Conservation (phyloP, 1,284 basidiomycete genomes). For the Moesziomyces parantarcticus region DNA sequence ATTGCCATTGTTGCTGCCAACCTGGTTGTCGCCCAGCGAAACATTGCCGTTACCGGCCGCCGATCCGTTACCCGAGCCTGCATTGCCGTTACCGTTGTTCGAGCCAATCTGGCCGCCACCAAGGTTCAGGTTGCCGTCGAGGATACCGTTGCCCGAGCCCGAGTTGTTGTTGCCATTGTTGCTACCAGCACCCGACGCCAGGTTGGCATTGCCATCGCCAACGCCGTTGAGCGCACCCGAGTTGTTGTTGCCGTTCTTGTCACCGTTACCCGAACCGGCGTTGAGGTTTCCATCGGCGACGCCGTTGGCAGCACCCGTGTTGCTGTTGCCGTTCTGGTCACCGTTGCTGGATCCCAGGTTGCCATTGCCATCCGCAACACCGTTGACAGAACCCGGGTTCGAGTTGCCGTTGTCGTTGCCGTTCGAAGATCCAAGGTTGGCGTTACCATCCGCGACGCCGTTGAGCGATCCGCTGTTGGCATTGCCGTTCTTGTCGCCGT, state of each 20-base stretch:
- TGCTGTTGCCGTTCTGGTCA: slow-evolving; percentile 17
- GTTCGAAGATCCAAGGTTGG: slow-evolving; percentile 15
- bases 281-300: slow-evolving; percentile 16
- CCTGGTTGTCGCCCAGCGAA: slow-evolving; percentile 9
- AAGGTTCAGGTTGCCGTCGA: slow-evolving; percentile 14
- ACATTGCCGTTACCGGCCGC: slow-evolving; percentile 12
- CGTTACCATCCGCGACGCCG: slow-evolving; percentile 12
- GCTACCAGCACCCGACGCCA: slow-evolving; percentile 6
- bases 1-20: slow-evolving; percentile 20
- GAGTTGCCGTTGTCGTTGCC: slow-evolving; percentile 27
- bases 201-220: slow-evolving; percentile 23
- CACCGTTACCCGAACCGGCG: slow-evolving; percentile 14
- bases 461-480: slow-evolving; percentile 21
- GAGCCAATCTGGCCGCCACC: slow-evolving; percentile 11
- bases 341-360: slow-evolving; percentile 17
- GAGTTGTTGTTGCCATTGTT: slow-evolving; percentile 20
- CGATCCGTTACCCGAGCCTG: slow-evolving; percentile 2
- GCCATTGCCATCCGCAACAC: slow-evolving; percentile 9
- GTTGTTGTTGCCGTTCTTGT: slow-evolving; percentile 23
- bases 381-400: slow-evolving; percentile 15
- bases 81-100: slow-evolving; percentile 21
- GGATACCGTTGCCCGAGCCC: slow-evolving; percentile 8
- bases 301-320: slow-evolving; percentile 15
- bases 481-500: slow-evolving; percentile 18
- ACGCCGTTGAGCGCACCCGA: slow-evolving; percentile 19